Base-by-base conservation (phyloP, 768 basidiomycete genomes). In the Exidia glandulosa region DNA sequence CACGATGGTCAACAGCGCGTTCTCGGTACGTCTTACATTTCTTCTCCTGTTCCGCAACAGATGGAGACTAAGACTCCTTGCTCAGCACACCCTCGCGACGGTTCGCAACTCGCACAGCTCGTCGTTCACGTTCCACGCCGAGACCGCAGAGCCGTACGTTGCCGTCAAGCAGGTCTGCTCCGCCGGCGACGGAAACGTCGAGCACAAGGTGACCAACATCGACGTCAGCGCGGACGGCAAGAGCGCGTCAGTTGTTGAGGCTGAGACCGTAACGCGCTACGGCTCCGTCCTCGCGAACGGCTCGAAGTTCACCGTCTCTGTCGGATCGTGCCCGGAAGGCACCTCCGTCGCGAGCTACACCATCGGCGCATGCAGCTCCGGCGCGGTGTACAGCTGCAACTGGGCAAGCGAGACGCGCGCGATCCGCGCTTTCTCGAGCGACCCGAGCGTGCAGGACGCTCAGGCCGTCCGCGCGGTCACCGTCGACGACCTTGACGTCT, bases 1-100 rank as follows among this genome's bases (percentile, higher is more conserved):
- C 31, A 13, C 33, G 5, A 23, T 10, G 50, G 56, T 60, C 48
- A 36, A 52, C 37, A 47, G n/a, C 6, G 12, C 54, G 12, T 55
- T 41, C 50, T 60, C 54, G 29, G 59, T 59, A 33, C 13, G 59
- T 59, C 9, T 32, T 16, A 4, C 29, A 16, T 16, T 54, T 14
- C n/a, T n/a, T 58, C 36, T 19, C 25, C 30, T 27, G 16, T 59
- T 31, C 19, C n/a, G 31, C 32, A n/a, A n/a, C n/a, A n/a, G n/a
- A n/a, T n/a, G n/a, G n/a, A n/a, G 48, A 23, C 59, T 59, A 23
- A 54, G 31, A 16, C 19, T 2, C 2, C 32, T 1, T 12, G n/a
- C n/a, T 13, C 16, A 59, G 59, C 59, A 60, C 25, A 56, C 54
- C 9, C 59, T 60, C 32, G 59, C 59, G 32, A 60, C 30, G 4